A percentile compares a stretch with the other conserved stretches of the same genome.
Evolutionary conservation across 1,139 yeast species (phyloP).

Genomic region (Dujonia santamariae): DNA sequence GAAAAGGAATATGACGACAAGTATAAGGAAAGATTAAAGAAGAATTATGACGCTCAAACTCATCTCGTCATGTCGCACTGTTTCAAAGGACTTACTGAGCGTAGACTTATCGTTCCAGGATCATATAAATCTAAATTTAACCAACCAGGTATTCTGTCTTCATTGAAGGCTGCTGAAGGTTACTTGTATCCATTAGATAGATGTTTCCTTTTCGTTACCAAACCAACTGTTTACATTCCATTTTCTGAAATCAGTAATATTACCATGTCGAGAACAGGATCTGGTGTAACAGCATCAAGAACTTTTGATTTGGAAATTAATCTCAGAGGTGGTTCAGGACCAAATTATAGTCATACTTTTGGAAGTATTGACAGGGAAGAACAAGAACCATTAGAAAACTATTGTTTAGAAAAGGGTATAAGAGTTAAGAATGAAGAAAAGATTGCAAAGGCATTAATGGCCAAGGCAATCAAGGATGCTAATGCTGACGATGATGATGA

Average conservation of each 20-base stretch:
- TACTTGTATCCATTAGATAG: constrained; percentile 87
- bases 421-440: constrained; percentile 86
- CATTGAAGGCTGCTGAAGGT: constrained; percentile 94
- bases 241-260: constrained; percentile 74
- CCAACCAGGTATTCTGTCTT: constrained; percentile 87
- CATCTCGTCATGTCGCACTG: constrained; percentile 87
- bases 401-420: constrained; percentile 73
- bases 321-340: constrained; percentile 44
- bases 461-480: constrained; percentile 70
- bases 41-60: constrained; percentile 76
- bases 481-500: constrained; percentile 66
- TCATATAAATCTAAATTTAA: constrained; percentile 67
- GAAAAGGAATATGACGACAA: constrained; percentile 78
- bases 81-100: constrained; percentile 85
- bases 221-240: constrained; percentile 92
- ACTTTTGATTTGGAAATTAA: constrained; percentile 89
- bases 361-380: constrained; percentile 91
- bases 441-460: constrained; percentile 77
- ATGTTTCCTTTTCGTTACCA: constrained; percentile 86
- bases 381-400: constrained; percentile 74
- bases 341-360: constrained; percentile 73
- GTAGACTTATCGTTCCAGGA: constrained; percentile 86
- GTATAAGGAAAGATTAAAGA: constrained; percentile 74
- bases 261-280: constrained; percentile 86
- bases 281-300: constrained; percentile 72